Percentiles rank a stretch among this genome's conserved stretches.
phyloP scores from a whole-genome alignment of 208 protist genomes.

The Crithidia fasciculata region DNA sequence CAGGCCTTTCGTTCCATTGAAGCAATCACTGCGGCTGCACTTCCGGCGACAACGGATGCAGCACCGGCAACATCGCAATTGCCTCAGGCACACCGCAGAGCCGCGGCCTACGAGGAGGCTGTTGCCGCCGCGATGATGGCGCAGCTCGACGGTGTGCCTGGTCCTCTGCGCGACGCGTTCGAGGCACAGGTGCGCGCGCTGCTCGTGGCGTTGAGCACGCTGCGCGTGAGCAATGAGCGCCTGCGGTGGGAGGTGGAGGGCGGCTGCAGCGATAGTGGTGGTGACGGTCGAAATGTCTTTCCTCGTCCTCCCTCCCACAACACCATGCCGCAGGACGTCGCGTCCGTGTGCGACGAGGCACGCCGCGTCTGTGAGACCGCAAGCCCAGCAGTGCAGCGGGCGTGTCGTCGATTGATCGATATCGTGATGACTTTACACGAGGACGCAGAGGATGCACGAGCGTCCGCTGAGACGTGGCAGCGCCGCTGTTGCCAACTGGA shows the following conservation, averaged over 20 bases:
- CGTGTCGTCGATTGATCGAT: not conserved
- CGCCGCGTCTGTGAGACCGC: not conserved
- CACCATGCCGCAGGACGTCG: not conserved
- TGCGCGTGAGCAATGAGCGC: slow-evolving; percentile 21
- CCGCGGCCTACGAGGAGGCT: slow-evolving; percentile 16
- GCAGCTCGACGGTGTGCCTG: slow-evolving; percentile 13
- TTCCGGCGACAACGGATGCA: not conserved
- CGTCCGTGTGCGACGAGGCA: slow-evolving; percentile 14
- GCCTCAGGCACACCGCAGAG: not conserved
- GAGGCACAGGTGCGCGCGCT: slow-evolving; percentile 20
- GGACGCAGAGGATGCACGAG: not conserved
- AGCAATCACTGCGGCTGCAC: slow-evolving; percentile 11
- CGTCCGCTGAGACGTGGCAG: slow-evolving; percentile 9
- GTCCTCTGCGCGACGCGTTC: slow-evolving; percentile 16
- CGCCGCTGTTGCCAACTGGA: slow-evolving; percentile 7
- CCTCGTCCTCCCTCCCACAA: not conserved
- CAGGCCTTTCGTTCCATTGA: slow-evolving; percentile 17
- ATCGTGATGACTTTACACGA: not conserved
- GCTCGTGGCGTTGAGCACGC: slow-evolving; percentile 18
- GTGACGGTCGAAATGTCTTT: not conserved
- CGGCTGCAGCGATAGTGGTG: not conserved
- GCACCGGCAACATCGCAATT: not conserved
- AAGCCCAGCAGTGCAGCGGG: not conserved
- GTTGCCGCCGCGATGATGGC: slow-evolving; percentile 26
- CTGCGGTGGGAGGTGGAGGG: slow-evolving; percentile 3